These are phyloP conservation scores for Bondarzewia mesenterica DNA, from an alignment of 1,284 basidiomycete genomes.

Conservation along the genomic window DNA sequence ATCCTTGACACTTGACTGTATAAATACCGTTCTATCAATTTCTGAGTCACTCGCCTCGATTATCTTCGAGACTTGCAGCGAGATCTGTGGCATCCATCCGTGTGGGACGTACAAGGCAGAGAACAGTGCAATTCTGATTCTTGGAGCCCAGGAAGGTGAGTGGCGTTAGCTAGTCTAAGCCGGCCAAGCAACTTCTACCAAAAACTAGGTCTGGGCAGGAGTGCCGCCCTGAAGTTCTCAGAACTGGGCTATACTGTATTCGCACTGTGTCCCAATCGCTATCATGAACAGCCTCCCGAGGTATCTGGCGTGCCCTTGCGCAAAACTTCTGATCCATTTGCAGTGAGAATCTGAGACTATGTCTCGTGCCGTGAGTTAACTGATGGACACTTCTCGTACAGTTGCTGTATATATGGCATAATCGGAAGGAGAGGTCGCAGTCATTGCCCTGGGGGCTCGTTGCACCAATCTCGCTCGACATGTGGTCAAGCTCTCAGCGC, in stretches of 20 bases:
- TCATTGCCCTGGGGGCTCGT: constrained; percentile 23
- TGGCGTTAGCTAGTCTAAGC: neutral
- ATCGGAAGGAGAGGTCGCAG: constrained; percentile 22
- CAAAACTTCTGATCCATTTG: constrained; percentile 14
- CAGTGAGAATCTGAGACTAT: neutral
- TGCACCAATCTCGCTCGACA: constrained; percentile 24
- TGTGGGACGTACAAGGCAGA: constrained; percentile 16
- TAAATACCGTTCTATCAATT: too few species aligned
- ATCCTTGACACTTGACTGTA: too few species aligned
- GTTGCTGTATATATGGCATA: constrained; percentile 28
- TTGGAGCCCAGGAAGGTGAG: constrained; percentile 23
- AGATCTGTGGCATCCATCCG: constrained; percentile 15
- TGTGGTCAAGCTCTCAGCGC: constrained; percentile 20
- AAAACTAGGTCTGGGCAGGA: constrained; percentile 21
- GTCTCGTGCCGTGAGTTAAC: too few species aligned
- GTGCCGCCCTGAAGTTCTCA: constrained; percentile 22
- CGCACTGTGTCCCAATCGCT: constrained; percentile 20
- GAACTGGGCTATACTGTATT: constrained; percentile 28
- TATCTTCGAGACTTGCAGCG: too few species aligned
- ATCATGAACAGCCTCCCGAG: constrained; percentile 4
- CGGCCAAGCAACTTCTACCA: neutral
- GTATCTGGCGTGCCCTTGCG: constrained; percentile 19
- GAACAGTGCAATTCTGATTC: constrained; percentile 22
- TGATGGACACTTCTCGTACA: constrained; percentile 8
- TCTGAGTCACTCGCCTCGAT: too few species aligned